A percentile compares a stretch with the other conserved stretches of the same genome.
Conservation (phyloP, 108 stramenopile species). For the Hondaea fermentalgiana region DNA sequence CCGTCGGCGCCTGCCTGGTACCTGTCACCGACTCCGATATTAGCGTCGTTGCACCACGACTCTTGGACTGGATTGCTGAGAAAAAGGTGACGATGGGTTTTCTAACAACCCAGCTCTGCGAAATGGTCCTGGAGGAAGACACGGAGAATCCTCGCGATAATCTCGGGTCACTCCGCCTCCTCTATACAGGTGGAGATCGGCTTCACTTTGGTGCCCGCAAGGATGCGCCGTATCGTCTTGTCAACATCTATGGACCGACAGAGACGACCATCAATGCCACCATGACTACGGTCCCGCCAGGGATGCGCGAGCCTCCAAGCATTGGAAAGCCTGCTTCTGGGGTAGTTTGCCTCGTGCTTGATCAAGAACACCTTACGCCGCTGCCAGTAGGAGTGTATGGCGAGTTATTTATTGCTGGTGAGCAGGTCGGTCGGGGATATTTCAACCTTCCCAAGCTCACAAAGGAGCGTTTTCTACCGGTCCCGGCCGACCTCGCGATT, state of each 20-base stretch:
- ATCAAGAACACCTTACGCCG: neutral
- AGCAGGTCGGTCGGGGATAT: neutral
- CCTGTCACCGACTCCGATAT: neutral
- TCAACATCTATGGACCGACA: constrained; percentile 5
- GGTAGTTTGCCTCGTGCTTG: neutral
- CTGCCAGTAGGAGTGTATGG: neutral
- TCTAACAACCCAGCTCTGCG: neutral
- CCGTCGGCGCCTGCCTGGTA: neutral
- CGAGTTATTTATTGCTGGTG: neutral
- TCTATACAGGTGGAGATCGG: constrained; percentile 5
- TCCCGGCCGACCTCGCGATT: neutral
- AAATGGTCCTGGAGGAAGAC: constrained; percentile 9
- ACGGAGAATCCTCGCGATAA: neutral
- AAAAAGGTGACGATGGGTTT: neutral
- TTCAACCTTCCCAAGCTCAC: neutral
- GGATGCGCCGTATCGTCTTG: neutral
- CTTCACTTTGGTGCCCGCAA: neutral
- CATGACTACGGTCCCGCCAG: neutral
- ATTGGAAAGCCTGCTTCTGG: neutral
- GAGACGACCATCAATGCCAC: neutral
- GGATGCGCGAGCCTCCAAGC: neutral
- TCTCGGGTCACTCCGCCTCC: neutral
- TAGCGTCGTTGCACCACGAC: neutral
- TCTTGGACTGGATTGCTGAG: neutral
- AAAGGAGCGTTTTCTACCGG: neutral